Evolutionary conservation across 106 monocot species (phyloP), one percentile per base, ranked within the genome.

Genomic region (Iris macrosiphon): DNA sequence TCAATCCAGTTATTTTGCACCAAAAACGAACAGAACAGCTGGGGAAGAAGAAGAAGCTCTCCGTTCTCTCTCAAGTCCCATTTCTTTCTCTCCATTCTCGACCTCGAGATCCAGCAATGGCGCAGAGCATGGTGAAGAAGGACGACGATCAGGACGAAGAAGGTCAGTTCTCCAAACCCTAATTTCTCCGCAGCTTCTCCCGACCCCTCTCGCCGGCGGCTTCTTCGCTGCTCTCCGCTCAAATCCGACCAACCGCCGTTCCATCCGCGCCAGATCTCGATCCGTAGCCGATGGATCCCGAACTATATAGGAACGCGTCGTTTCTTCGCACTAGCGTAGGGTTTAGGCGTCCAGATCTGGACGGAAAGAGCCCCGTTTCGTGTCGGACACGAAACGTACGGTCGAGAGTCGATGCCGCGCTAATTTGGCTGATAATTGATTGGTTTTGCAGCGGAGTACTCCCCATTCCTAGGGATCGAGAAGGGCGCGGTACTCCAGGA

Each of bases 401-500:
- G n/a, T n/a, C n/a, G n/a, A n/a, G n/a, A n/a, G n/a, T n/a, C n/a
- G n/a, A n/a, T n/a, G n/a, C n/a, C n/a, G n/a, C n/a, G n/a, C n/a
- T n/a, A n/a, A n/a, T n/a, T n/a, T n/a, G n/a, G 23, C 22, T 35
- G 17, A 10, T 3, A 3, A 22, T 35, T 14, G 8, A 1, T 14
- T 58, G 34, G 10, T 52, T 61, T 24, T 75, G 64, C 79, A 75
- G 87, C 51, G 64, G 83, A 91, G 26, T 91, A 91, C 59, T 87
- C 86, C 49, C 98, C 98, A 9, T 98, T 98, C 64, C 58, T 91
- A 8, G 98, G 98, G 27, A 98, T 98, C 4, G 91, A 99, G 71
- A 99, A 99, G 67, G 87, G 98, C 11, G 77, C 87, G 2, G 91
- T 99, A 12, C 80, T 99, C 18, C 98, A 99, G 49, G 98, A 99